These are phyloP conservation scores for Lasiosphaeria miniovina DNA, from an alignment of 495 filamentous ascomycete species.

Conservation along the genomic window DNA sequence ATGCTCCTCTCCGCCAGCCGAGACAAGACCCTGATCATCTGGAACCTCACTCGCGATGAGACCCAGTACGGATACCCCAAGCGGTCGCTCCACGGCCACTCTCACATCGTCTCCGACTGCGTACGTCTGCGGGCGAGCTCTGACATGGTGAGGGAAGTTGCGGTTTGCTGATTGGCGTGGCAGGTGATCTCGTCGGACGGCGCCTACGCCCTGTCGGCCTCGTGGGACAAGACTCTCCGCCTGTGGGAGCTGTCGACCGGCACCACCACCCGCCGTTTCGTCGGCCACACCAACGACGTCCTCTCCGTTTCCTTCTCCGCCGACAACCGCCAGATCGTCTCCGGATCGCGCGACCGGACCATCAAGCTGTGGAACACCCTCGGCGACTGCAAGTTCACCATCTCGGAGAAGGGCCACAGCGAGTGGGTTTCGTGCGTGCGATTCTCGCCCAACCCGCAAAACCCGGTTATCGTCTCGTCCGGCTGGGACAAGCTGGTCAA, in stretches of 20 bases:
- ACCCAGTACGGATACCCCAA: slow-evolving; percentile 97
- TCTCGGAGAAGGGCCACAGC: slow-evolving; percentile 99
- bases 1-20: slow-evolving; percentile 98
- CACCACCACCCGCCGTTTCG: slow-evolving; percentile 94
- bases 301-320: slow-evolving; percentile 99
- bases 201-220: slow-evolving; percentile 97
- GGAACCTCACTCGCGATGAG: slow-evolving; percentile 99
- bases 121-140: slow-evolving; percentile 55
- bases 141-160: slow-evolving; percentile 9
- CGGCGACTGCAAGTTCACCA: slow-evolving; percentile 99
- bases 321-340: slow-evolving; percentile 99
- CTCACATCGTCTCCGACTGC: slow-evolving; percentile 99
- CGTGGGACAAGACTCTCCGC: slow-evolving; percentile 99
- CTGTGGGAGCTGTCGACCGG: slow-evolving; percentile 98
- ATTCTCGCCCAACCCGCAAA: slow-evolving; percentile 99
- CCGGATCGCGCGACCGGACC: slow-evolving; percentile 91
- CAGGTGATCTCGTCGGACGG: slow-evolving; percentile 99
- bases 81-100: slow-evolving; percentile 96
- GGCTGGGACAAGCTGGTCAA: slow-evolving; percentile 99
- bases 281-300: slow-evolving; percentile 98
- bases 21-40: slow-evolving; percentile 99
- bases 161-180: slow-evolving; percentile 35
- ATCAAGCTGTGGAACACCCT: slow-evolving; percentile 99
- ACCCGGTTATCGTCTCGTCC: slow-evolving; percentile 98
- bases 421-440: slow-evolving; percentile 99